These are phyloP conservation scores for Salix arbutifolia DNA, from an alignment of 345 rosid genomes.

Conservation along the genomic window DNA sequence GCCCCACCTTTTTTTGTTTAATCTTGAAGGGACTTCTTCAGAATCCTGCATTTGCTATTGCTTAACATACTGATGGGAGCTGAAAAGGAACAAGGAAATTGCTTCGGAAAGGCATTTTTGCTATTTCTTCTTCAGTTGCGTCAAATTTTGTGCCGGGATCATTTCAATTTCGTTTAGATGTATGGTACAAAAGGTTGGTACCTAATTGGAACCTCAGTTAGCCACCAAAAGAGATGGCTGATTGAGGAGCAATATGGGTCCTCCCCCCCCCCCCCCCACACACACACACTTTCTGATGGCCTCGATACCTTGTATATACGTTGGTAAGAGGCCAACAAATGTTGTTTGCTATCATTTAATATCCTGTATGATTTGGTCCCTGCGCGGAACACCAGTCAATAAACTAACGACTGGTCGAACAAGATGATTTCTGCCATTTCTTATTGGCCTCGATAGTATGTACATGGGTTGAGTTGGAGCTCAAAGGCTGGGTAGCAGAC, in stretches of 20 bases:
- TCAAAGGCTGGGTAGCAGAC: neutral
- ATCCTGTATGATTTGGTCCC: neutral
- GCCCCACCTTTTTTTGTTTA: constrained; percentile 9
- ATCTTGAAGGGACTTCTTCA: neutral
- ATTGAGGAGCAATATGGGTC: constrained; percentile 13
- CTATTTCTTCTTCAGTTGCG: neutral
- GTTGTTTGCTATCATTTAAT: neutral
- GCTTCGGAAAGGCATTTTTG: neutral
- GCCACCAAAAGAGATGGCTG: neutral
- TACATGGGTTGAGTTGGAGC: neutral
- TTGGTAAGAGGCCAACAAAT: neutral
- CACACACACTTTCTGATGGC: neutral
- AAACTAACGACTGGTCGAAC: neutral
- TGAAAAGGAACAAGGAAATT: neutral
- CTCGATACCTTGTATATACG: neutral
- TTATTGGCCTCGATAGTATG: neutral
- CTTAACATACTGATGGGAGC: neutral
- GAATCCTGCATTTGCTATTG: neutral
- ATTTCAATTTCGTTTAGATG: neutral
- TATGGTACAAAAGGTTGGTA: neutral
- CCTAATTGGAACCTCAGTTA: constrained; percentile 10
- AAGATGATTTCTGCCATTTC: neutral
- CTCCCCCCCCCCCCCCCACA: neutral
- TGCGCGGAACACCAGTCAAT: constrained; percentile 6
- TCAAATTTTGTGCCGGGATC: neutral